Evolutionary conservation across 352 stramenopile species (phyloP).

Genomic region (Globisporangium acanthophoron): DNA sequence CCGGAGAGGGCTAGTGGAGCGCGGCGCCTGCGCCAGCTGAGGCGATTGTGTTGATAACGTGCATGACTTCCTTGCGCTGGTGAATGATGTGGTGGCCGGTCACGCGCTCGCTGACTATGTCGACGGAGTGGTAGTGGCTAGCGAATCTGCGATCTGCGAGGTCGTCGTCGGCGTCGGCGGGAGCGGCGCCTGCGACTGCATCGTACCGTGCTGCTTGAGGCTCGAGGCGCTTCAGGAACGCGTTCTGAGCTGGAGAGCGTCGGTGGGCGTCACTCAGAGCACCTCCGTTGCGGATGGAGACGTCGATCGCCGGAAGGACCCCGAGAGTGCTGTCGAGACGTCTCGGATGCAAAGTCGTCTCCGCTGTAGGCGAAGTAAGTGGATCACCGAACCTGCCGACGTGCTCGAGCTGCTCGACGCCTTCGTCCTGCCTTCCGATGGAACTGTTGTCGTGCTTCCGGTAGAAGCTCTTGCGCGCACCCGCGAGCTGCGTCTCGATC

Average conservation of each 20-base stretch:
- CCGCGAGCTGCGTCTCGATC: conserved; percentile 24
- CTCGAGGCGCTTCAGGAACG: conserved; percentile 42
- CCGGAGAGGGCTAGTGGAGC: neutral
- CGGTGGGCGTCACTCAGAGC: conserved; percentile 5
- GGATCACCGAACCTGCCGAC: neutral
- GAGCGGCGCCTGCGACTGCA: neutral
- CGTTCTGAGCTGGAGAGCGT: conserved; percentile 62
- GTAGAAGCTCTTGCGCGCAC: conserved; percentile 26
- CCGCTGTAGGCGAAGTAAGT: neutral
- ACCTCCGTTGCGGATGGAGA: conserved; percentile 5
- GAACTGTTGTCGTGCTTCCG: conserved; percentile 1
- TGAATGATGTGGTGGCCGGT: conserved; percentile 23
- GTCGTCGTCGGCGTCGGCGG: neutral
- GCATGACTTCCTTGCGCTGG: conserved; percentile 27
- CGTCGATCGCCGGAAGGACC: conserved; percentile 9
- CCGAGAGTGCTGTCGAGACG: conserved; percentile 2
- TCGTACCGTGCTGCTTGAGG: neutral
- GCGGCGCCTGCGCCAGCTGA: no score
- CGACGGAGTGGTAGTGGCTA: no score
- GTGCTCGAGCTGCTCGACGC: conserved; percentile 1
- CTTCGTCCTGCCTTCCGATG: neutral
- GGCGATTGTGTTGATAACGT: conserved; percentile 14
- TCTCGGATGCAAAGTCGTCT: no score
- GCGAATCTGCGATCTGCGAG: no score
- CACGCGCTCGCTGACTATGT: neutral